phyloP scores from a whole-genome alignment of 148 eudicot species.

The Rhododendron vialii region DNA sequence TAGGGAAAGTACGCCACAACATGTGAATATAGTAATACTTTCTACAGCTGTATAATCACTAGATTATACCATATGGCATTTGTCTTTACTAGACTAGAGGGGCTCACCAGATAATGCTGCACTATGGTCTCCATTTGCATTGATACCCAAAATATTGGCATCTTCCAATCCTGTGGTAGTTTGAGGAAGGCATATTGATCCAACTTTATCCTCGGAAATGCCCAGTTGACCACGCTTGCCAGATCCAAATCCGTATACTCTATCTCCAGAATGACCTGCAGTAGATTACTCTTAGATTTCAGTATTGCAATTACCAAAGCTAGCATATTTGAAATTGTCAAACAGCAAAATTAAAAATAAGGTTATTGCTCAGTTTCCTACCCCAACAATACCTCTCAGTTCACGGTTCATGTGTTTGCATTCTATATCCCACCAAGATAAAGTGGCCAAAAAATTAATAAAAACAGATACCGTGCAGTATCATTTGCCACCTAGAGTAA shows the following conservation, averaged over 20 bases:
- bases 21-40: background rate
- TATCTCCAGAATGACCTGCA: constrained; percentile 35
- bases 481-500: background rate
- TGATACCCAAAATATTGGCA: constrained; percentile 32
- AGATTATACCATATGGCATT: background rate
- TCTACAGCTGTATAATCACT: background rate
- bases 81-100: background rate
- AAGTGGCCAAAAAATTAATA: background rate
- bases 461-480: background rate
- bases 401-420: background rate
- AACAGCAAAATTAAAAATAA: background rate
- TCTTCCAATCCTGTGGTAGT: constrained; percentile 45
- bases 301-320: background rate
- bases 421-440: background rate
- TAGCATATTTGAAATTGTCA: background rate
- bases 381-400: background rate
- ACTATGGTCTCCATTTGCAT: constrained; percentile 96
- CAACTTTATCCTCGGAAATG: constrained; percentile 49
- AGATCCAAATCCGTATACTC: constrained; percentile 77
- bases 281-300: constrained; percentile 1
- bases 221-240: constrained; percentile 94
- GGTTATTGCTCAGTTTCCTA: background rate
- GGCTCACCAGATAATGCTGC: constrained; percentile 70
- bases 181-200: constrained; percentile 48
- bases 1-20: background rate